Evolutionary conservation across 106 monocot genomes (phyloP), one percentile per base, ranked within the genome.

Genomic region (Dactylorhiza incarnata): DNA sequence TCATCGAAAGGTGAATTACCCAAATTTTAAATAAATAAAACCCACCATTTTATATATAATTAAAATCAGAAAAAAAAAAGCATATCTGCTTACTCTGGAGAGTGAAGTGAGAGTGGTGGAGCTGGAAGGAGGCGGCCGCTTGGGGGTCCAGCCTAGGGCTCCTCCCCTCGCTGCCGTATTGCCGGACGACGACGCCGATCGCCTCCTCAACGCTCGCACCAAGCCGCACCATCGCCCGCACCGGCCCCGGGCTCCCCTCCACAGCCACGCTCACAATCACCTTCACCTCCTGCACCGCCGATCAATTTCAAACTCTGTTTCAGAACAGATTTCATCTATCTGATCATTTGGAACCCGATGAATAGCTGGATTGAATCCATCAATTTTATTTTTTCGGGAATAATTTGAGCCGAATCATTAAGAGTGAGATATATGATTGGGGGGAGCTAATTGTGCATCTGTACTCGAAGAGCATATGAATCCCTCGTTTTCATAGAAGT

Each of bases 221-320:
- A 10, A 95, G 81, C 68, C 81, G 47, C 14, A 95, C 78, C 86
- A 95, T 78, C 17, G 84, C 92, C 84, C 78, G 72, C 49, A 95
- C 84, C 45, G 95, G 95, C 47, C 95, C 95, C 1, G 91, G 82
- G 75, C 95, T 89, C 74, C 92, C 92, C 86, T 95, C 95, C 75
- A 95, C 95, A 15, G 92, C 84, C 75, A 92, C 95, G 76, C 78
- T 95, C 75, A 95, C 81, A 81, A 92, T 81, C 85, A 95, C 95
- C 88, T 92, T 92, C 66, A 72, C 53, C 49, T 89, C 84, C 83
- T 78, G 54, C 37, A 9, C 2, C 22, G 2, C 24, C 48, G 20
- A 72, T 54, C 54, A 58, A 19, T 16, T 22, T n/a, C 43, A 14
- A 77, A 5, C 4, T 4, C 9, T 15, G 9, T 15, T 15, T 52